These are phyloP conservation scores for Adansonia madagascariensis DNA, from an alignment of 441 rosid genomes.

Conservation along the genomic window DNA sequence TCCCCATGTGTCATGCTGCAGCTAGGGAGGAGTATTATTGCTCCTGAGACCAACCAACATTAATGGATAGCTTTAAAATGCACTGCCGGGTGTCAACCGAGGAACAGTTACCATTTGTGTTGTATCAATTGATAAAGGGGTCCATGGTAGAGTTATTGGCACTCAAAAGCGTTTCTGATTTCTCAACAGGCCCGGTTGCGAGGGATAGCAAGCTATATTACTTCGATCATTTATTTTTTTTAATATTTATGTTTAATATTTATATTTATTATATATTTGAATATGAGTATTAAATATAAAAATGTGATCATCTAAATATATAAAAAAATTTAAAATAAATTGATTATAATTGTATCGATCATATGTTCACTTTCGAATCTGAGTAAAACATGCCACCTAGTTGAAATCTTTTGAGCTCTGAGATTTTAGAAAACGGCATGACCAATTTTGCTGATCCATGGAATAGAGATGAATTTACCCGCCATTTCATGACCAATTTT, in stretches of 20 bases:
- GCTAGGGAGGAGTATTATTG: conserved; percentile 37
- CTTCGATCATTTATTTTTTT: too few relatives aligned
- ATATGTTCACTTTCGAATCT: too few relatives aligned
- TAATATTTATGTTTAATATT: too few relatives aligned
- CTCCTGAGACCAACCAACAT: conserved; percentile 26
- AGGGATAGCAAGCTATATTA: not conserved
- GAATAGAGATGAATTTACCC: too few relatives aligned
- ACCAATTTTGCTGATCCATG: too few relatives aligned
- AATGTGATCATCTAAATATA: too few relatives aligned
- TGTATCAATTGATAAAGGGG: not conserved
- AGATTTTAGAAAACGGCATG: not conserved
- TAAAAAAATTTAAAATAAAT: too few relatives aligned
- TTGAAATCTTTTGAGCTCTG: not conserved
- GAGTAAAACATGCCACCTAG: too few relatives aligned
- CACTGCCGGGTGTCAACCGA: not conserved
- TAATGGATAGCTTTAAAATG: not conserved
- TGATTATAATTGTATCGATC: too few relatives aligned
- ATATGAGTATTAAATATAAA: too few relatives aligned
- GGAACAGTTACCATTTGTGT: not conserved
- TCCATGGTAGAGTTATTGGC: not conserved
- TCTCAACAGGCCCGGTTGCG: not conserved
- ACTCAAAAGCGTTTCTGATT: not conserved
- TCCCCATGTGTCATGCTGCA: conserved; percentile 21
- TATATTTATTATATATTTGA: too few relatives aligned
- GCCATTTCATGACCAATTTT: too few relatives aligned